Evolutionary conservation across 2,329 filamentous ascomycete genomes (phyloP).

Genomic region (Basipetospora chlamydospora): DNA sequence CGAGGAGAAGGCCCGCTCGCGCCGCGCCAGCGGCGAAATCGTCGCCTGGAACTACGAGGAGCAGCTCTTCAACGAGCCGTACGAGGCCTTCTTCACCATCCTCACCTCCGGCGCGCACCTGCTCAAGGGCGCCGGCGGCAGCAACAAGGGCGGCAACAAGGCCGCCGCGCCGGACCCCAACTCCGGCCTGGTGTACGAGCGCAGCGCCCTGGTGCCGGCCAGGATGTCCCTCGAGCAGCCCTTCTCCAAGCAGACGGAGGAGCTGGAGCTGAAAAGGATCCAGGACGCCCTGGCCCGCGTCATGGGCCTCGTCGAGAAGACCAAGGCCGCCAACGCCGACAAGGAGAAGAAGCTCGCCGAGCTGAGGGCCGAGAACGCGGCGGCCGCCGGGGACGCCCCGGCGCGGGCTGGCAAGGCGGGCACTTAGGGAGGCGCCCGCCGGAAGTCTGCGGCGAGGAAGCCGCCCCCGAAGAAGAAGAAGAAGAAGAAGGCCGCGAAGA

Average conservation of each 20-base stretch:
- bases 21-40: slow-evolving; percentile 47
- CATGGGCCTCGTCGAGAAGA: slow-evolving; percentile 41
- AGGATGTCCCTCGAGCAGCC: slow-evolving; percentile 51
- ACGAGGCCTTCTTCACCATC: slow-evolving; percentile 78
- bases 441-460: not conserved
- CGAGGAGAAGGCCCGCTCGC: slow-evolving; percentile 49
- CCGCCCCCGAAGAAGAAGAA: not conserved
- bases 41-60: slow-evolving; percentile 79
- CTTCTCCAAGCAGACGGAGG: slow-evolving; percentile 60
- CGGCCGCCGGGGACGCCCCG: slow-evolving; percentile 20
- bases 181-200: slow-evolving; percentile 42
- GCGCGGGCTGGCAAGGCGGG: slow-evolving; percentile 1
- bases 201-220: slow-evolving; percentile 62
- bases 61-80: slow-evolving; percentile 93
- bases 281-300: slow-evolving; percentile 51
- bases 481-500: slow-evolving; percentile 1
- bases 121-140: slow-evolving; percentile 21
- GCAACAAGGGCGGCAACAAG: slow-evolving; percentile 38
- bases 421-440: not conserved
- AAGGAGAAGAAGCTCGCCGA: slow-evolving; percentile 48
- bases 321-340: slow-evolving; percentile 45
- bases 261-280: slow-evolving; percentile 44
- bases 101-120: slow-evolving; percentile 59
- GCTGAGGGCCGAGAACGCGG: slow-evolving; percentile 43
- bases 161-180: slow-evolving; percentile 21